These are phyloP conservation scores for Pelargonium myrrhifolium DNA, from an alignment of 441 rosid species.

Conservation along the genomic window DNA sequence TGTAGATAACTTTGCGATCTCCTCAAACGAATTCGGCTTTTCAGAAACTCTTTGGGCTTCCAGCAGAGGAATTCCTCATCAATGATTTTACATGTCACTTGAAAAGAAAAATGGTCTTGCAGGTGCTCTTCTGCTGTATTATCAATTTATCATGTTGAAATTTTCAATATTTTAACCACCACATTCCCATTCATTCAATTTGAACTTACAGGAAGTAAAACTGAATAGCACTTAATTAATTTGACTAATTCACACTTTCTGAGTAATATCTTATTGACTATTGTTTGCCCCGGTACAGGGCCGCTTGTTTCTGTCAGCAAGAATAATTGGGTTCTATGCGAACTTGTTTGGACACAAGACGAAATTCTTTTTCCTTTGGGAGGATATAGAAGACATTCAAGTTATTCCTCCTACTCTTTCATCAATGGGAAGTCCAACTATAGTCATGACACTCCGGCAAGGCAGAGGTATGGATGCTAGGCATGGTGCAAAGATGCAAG, in stretches of 20 bases:
- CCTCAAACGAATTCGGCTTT: slow-evolving; percentile 96
- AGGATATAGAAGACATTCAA: slow-evolving; percentile 85
- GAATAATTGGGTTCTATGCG: slow-evolving; percentile 86
- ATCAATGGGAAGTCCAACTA: slow-evolving; percentile 89
- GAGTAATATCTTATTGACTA: slow-evolving; percentile 12
- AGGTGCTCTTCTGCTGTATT: slow-evolving; percentile 41
- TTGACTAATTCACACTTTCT: slow-evolving; percentile 1
- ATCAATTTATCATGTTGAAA: slow-evolving; percentile 13
- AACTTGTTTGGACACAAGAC: slow-evolving; percentile 89
- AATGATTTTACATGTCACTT: slow-evolving; percentile 96
- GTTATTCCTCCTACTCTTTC: slow-evolving; percentile 67
- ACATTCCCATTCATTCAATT: not conserved
- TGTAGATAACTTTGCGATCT: slow-evolving; percentile 81
- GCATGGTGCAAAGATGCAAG: slow-evolving; percentile 79
- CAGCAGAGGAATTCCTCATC: slow-evolving; percentile 91
- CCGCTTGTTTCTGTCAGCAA: slow-evolving; percentile 83
- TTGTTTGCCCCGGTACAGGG: slow-evolving; percentile 48
- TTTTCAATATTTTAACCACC: not conserved
- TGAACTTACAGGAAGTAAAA: too few relatives aligned
- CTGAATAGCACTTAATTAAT: not conserved
- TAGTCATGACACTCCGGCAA: slow-evolving; percentile 68
- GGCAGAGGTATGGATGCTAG: slow-evolving; percentile 83
- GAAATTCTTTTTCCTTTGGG: slow-evolving; percentile 94
- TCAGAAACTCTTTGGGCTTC: slow-evolving; percentile 92
- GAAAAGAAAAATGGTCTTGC: slow-evolving; percentile 84